These are phyloP conservation scores for Aspergillus melleus DNA, from an alignment of 2,329 filamentous ascomycete genomes.

Conservation along the genomic window DNA sequence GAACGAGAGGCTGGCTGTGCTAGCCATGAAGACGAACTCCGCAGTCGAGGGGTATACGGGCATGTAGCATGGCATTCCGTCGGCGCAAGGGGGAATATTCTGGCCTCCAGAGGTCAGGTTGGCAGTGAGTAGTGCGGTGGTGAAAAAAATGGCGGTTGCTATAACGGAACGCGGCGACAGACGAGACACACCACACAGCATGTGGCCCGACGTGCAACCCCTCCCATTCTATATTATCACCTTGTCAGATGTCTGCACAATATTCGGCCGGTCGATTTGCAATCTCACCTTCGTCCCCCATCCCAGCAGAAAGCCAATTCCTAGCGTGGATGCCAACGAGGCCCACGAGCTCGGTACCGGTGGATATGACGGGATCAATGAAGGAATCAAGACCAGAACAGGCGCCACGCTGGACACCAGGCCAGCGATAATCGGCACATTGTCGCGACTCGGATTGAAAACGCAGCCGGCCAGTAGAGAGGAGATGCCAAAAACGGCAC, in stretches of 20 bases:
- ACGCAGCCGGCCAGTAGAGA: conserved; percentile 47
- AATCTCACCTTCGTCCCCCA: conserved; percentile 53
- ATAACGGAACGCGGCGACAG: conserved; percentile 51
- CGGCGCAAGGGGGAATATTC: conserved; percentile 41
- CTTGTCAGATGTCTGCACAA: neutral
- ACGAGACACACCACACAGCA: conserved; percentile 55
- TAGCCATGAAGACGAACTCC: conserved; percentile 37
- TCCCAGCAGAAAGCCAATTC: conserved; percentile 48
- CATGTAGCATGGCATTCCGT: conserved; percentile 47
- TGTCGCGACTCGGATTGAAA: conserved; percentile 41
- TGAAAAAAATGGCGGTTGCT: conserved; percentile 49
- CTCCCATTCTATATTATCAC: conserved; percentile 39
- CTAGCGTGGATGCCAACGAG: conserved; percentile 40
- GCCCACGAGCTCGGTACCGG: conserved; percentile 33
- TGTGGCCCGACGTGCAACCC: conserved; percentile 58
- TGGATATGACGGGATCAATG: conserved; percentile 47
- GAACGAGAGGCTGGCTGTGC: conserved; percentile 29
- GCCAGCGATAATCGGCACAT: conserved; percentile 48
- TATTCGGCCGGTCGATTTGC: neutral
- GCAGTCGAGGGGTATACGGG: conserved; percentile 43
- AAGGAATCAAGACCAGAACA: conserved; percentile 45
- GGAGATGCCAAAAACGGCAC: conserved; percentile 52
- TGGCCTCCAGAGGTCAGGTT: conserved; percentile 36
- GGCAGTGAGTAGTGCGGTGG: conserved; percentile 44
- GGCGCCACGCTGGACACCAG: conserved; percentile 47